Conservation (phyloP, 495 filamentous ascomycete species). For the Penicillium daleae region DNA sequence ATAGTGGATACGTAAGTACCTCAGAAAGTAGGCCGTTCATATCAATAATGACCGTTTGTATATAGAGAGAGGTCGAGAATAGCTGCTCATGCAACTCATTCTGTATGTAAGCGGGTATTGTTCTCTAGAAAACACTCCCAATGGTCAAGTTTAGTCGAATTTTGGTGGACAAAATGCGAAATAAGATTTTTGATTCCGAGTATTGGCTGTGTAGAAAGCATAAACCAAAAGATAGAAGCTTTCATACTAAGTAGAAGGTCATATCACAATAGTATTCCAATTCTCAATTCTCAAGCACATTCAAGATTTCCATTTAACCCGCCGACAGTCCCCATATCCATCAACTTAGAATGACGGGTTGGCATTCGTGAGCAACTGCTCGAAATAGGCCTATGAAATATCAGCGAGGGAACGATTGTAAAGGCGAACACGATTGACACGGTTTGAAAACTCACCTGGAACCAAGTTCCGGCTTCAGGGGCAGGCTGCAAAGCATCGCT, state of each 20-base stretch:
- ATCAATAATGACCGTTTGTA: neutral
- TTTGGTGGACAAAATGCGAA: neutral
- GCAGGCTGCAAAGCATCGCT: constrained; percentile 63
- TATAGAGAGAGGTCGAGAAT: too few species aligned
- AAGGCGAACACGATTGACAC: neutral
- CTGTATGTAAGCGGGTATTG: too few species aligned
- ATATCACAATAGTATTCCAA: neutral
- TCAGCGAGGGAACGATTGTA: neutral
- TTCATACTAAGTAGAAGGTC: neutral
- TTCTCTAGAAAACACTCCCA: too few species aligned
- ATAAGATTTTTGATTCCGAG: neutral
- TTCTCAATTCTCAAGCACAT: too few species aligned
- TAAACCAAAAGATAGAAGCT: neutral
- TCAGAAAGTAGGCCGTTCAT: too few species aligned
- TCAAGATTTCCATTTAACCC: too few species aligned
- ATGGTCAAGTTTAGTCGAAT: neutral
- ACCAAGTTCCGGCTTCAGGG: constrained; percentile 80
- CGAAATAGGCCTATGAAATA: constrained; percentile 53
- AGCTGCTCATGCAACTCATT: too few species aligned
- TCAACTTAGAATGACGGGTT: constrained; percentile 49
- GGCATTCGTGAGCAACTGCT: constrained; percentile 69
- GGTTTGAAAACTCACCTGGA: constrained; percentile 56
- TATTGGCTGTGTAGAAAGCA: neutral
- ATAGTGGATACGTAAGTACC: neutral
- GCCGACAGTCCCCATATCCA: too few species aligned